Evolutionary conservation across 192 early-diverging fungal species (phyloP), one percentile per base, ranked within the genome.

Genomic region (Dissophora ornata): DNA sequence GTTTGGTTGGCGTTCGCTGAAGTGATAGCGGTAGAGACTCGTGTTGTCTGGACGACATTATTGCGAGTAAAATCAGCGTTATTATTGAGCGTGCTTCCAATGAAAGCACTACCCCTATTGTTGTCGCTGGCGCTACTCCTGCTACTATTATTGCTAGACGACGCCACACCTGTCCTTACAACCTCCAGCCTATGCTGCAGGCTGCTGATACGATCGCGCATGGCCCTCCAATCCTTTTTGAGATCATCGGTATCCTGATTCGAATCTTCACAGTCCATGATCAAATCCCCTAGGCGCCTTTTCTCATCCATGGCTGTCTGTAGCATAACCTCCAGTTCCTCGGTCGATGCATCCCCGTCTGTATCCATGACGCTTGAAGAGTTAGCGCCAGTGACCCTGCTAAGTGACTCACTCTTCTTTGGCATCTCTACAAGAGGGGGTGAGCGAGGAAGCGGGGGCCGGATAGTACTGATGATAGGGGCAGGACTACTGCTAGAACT

Each of bases 221-320:
- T 65, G 18, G 22, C 38, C n/a, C 50, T 74, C 70, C 70, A 65
- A 40, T 64, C 55, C 45, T 46, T 57, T 10, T 53, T 50, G 13
- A 74, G 42, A 10, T 64, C 41, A 22, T 33, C 48, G 1, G 50
- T 38, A 32, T 57, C 21, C 13, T 46, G 41, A 29, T 65, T 40
- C 18, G 41, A 2, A 10, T 74, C 70, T 21, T 74, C 62, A 11
- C 11, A 21, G 10, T 74, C 70, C 70, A 74, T 65, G 29, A 74
- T 65, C 29, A 65, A 41, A 29, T 74, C 62, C 13, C 62, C 70
- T 1, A 74, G 49, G n/a, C 70, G 70, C 28, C 62, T 28, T 32
- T 74, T 74, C 47, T 74, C 70, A 32, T 74, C 70, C 2, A 65
- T 53, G 18, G 70, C 70, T 1, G 70, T 64, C 22, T 64, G 47